These are phyloP conservation scores for Silybum marianum DNA, from an alignment of 129 eudicot genomes.

Conservation along the genomic window DNA sequence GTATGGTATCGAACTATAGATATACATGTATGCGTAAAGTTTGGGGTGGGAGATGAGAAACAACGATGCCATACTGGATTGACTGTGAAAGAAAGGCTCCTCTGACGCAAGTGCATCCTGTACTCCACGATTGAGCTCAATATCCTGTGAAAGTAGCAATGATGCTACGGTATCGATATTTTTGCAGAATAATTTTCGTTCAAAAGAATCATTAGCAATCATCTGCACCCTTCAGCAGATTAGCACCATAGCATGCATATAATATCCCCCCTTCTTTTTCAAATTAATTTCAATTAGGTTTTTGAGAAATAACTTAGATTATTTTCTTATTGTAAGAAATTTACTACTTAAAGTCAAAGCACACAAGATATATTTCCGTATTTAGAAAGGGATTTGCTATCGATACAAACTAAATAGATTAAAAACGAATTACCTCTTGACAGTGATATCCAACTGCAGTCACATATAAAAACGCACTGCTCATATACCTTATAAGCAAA, in stretches of 20 bases:
- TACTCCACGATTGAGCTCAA: conserved; percentile 44
- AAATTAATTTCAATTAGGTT: neutral
- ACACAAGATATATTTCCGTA: neutral
- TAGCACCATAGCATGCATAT: conserved; percentile 12
- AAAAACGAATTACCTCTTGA: conserved; percentile 49
- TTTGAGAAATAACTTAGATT: neutral
- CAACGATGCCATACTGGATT: conserved; percentile 41
- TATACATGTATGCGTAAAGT: neutral
- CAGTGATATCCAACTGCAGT: conserved; percentile 59
- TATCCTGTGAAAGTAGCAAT: conserved; percentile 43
- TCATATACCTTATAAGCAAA: neutral
- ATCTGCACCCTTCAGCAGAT: conserved; percentile 12
- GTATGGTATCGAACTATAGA: conserved; percentile 6
- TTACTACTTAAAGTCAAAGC: neutral
- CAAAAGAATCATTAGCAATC: neutral
- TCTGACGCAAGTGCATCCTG: conserved; percentile 56
- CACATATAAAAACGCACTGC: neutral
- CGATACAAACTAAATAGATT: neutral
- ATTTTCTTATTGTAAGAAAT: neutral
- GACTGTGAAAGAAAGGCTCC: conserved; percentile 49
- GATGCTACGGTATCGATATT: neutral
- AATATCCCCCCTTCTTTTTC: conserved; percentile 4
- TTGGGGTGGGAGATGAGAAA: neutral
- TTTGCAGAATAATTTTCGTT: neutral
- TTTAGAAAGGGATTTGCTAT: neutral